Evolutionary conservation across 192 early-diverging fungal genomes (phyloP).

Genomic region (Funneliformis mosseae): DNA sequence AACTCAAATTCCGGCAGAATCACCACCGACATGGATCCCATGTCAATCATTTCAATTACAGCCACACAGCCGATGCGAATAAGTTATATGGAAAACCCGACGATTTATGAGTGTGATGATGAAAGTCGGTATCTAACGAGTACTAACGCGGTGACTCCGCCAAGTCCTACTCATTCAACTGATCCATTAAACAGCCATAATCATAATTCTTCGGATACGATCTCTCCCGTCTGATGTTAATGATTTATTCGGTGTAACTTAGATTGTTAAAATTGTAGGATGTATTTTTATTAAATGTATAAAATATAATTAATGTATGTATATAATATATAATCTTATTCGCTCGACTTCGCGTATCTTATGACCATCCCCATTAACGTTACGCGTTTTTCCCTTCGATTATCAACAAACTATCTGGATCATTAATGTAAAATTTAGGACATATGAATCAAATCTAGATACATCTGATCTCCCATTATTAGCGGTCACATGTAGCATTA

Average conservation of each 20-base stretch:
- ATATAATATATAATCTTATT: neutral
- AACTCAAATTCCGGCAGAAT: neutral
- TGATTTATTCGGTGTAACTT: neutral
- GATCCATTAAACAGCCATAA: neutral
- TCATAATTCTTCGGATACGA: no score
- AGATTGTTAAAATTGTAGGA: neutral
- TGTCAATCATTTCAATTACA: neutral
- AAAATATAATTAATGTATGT: neutral
- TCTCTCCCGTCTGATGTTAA: neutral
- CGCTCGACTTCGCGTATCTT: neutral
- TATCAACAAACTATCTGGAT: neutral
- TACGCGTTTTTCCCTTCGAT: neutral
- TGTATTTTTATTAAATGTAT: neutral
- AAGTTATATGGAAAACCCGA: neutral
- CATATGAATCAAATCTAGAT: no score
- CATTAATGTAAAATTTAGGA: no score
- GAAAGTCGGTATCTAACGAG: neutral
- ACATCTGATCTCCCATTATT: no score
- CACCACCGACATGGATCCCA: neutral
- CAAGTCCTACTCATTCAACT: neutral
- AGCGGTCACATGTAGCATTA: no score
- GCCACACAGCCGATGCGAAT: neutral
- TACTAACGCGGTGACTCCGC: neutral
- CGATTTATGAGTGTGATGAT: neutral
- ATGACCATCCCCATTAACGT: neutral